phyloP scores from a whole-genome alignment of 2,329 filamentous ascomycete species.

The Ceratocystis cubensis region DNA sequence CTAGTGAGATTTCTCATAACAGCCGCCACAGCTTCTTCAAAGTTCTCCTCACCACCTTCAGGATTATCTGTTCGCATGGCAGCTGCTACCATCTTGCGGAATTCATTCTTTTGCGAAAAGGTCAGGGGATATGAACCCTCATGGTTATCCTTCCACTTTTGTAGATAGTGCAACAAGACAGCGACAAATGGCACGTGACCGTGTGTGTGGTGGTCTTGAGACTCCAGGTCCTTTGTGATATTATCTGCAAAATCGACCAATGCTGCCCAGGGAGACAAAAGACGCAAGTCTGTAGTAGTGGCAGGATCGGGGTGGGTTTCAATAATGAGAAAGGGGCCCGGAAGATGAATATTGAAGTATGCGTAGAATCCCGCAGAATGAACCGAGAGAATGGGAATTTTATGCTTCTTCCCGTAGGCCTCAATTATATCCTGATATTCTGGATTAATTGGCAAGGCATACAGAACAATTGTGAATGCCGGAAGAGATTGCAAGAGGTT shows the following conservation, averaged over 20 bases:
- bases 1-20: conserved; percentile 75
- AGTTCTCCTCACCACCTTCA: conserved; percentile 92
- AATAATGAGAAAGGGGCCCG: conserved; percentile 76
- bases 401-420: conserved; percentile 39
- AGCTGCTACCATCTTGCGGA: conserved; percentile 56
- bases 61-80: conserved; percentile 58
- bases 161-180: conserved; percentile 69
- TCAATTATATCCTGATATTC: conserved; percentile 36
- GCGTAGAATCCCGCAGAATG: conserved; percentile 90
- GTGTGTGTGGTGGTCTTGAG: conserved; percentile 65
- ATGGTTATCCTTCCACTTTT: conserved; percentile 63
- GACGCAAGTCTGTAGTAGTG: conserved; percentile 69
- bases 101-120: conserved; percentile 78
- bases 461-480: conserved; percentile 43
- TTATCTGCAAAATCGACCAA: conserved; percentile 53
- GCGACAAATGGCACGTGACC: conserved; percentile 83
- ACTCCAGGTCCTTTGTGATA: conserved; percentile 57
- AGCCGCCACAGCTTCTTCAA: conserved; percentile 76
- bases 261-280: conserved; percentile 78
- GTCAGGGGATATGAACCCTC: conserved; percentile 54
- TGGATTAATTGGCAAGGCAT: conserved; percentile 38
- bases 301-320: conserved; percentile 90
- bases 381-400: conserved; percentile 65
- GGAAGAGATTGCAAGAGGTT: conserved; percentile 32
- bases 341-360: conserved; percentile 68